A percentile compares a stretch with the other conserved stretches of the same genome.
Evolutionary conservation across 345 rosid species (phyloP).

Genomic region (Linum usitatissimum): DNA sequence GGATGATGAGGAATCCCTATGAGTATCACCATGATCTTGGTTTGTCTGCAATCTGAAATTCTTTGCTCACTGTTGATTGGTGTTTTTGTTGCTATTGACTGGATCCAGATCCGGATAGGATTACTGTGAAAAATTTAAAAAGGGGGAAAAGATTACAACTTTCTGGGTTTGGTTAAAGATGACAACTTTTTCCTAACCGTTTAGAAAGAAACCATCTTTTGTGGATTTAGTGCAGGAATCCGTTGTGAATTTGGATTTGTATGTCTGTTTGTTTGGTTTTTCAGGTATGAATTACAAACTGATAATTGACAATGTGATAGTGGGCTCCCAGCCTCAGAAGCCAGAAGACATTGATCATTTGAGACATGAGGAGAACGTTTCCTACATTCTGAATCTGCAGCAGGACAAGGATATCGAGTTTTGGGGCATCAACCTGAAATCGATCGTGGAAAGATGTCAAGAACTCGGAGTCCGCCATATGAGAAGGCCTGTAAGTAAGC

Average conservation of each 20-base stretch:
- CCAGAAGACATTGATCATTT: constrained; percentile 74
- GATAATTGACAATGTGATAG: constrained; percentile 65
- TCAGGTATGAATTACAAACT: constrained; percentile 85
- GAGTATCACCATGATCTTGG: constrained; percentile 95
- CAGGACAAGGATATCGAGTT: constrained; percentile 75
- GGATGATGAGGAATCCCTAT: constrained; percentile 80
- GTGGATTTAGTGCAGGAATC: too few relatives aligned
- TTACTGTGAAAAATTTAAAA: neutral
- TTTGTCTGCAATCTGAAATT: constrained; percentile 9
- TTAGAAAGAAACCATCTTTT: too few relatives aligned
- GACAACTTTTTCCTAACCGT: too few relatives aligned
- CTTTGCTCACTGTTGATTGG: neutral
- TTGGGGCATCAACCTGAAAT: constrained; percentile 61
- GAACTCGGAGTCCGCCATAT: constrained; percentile 60
- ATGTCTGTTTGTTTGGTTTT: neutral
- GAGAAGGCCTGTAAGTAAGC: constrained; percentile 72
- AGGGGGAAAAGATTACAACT: too few relatives aligned
- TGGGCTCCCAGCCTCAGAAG: constrained; percentile 89
- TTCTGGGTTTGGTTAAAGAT: too few relatives aligned
- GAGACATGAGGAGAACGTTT: constrained; percentile 62
- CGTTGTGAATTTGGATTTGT: too few relatives aligned
- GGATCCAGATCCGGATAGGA: neutral
- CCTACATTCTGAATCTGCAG: constrained; percentile 83
- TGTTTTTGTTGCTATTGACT: neutral
- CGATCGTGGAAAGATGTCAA: constrained; percentile 42